Evolutionary conservation across 2,329 filamentous ascomycete species (phyloP), one percentile per base, ranked within the genome.

Genomic region (Paracorniculantispora psalliotae): DNA sequence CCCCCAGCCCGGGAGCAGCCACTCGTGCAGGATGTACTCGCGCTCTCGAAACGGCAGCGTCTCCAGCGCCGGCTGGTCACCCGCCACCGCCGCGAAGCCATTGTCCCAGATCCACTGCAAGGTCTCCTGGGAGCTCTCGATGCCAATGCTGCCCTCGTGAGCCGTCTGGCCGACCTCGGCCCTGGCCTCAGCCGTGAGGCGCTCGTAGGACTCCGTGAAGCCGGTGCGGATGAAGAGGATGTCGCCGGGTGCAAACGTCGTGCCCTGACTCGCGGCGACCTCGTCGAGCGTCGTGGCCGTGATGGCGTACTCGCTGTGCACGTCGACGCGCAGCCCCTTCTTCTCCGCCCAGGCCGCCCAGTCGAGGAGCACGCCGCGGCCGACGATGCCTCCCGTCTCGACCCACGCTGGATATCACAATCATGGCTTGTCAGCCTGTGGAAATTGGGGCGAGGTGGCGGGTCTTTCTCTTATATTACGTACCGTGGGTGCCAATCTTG

Each of bases 21-120:
- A 79, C 62, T 80, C 76, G 57, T 81, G 79, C 2, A 74, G 60
- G 46, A 61, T 66, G 41, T 61, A 69, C 64, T 72, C 59, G 39
- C 67, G 56, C 28, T 71, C 66, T 50, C 73, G 59, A 30, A 72
- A 66, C 8, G 77, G 76, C 64, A 77, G 80, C 3, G 78, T 78
- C 64, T 85, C 83, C 61, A 82, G 80, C 5, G 68, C 62, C 0
- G 82, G 79, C 51, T 77, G 76, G 60, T 87, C 83, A 2, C 82
- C 81, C 0, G 78, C 83, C 0, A 85, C 77, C 1, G 83, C 83
- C 0, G 81, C 72, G 63, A 86, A 84, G 15, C 52, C 59, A 6
- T 79, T 74, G 57, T 84, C 78, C 81, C 82, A 86, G 19, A 85
- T 71, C 82, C 83, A 86, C 39, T 76, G 73, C 15, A 83, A 72